A percentile compares a stretch with the other conserved stretches of the same genome.
These are phyloP conservation scores for Picea sitchensis DNA, from an alignment of 75 land plant species.

Conservation along the genomic window DNA sequence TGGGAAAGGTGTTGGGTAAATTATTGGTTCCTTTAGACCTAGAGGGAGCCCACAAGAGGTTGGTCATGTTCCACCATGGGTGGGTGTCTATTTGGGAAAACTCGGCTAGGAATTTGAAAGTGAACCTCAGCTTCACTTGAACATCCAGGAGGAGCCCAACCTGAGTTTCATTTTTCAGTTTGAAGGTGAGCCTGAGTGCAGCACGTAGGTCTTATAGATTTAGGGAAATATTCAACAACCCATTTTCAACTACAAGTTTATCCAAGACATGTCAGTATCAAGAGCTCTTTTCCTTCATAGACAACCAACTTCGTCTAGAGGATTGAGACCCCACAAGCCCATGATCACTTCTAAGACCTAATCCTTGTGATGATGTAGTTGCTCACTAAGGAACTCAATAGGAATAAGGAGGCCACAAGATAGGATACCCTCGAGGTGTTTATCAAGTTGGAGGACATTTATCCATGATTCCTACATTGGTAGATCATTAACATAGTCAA, in stretches of 20 bases:
- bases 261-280: slow-evolving; percentile 16
- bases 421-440: too few relatives aligned
- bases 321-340: too few relatives aligned
- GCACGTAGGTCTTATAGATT: slow-evolving; percentile 77
- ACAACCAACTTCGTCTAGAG: too few relatives aligned
- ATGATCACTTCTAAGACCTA: too few relatives aligned
- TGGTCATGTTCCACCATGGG: slow-evolving; percentile 44
- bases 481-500: too few relatives aligned
- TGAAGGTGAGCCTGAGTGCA: slow-evolving; percentile 79
- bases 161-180: slow-evolving; percentile 88
- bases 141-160: slow-evolving; percentile 70
- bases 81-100: slow-evolving; percentile 44
- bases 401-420: too few relatives aligned
- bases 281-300: too few relatives aligned
- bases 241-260: slow-evolving; percentile 92
- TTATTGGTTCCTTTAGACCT: slow-evolving; percentile 51
- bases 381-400: too few relatives aligned
- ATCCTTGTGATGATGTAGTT: too few relatives aligned
- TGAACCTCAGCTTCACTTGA: slow-evolving; percentile 61
- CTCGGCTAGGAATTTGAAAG: slow-evolving; percentile 14
- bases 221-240: slow-evolving; percentile 65
- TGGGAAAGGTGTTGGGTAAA: slow-evolving; percentile 63
- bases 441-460: too few relatives aligned
- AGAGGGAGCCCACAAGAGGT: slow-evolving; percentile 35
- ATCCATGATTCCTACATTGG: too few relatives aligned